phyloP scores from a whole-genome alignment of 2,329 filamentous ascomycete species.

The Colletotrichum horii region DNA sequence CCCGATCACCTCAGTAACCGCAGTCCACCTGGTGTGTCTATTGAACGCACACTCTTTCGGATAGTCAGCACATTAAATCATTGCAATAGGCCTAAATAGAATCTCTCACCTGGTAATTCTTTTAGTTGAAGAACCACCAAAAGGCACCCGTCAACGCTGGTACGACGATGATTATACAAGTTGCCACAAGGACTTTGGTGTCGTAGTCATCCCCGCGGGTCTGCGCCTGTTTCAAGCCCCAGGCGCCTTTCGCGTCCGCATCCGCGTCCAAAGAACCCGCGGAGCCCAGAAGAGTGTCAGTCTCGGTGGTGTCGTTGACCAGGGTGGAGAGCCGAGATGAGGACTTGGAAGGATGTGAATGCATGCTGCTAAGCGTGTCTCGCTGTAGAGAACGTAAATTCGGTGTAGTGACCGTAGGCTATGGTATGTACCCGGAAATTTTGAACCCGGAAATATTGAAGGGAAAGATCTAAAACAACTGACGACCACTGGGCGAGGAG shows the following conservation, averaged over 20 bases:
- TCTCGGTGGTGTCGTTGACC: neutral
- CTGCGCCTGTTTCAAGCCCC: neutral
- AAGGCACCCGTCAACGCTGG: neutral
- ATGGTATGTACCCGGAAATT: neutral
- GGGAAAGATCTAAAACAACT: neutral
- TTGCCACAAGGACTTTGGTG: neutral
- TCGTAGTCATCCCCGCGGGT: neutral
- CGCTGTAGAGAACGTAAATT: neutral
- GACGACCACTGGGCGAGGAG: neutral
- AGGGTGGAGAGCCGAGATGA: neutral
- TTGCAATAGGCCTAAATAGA: neutral
- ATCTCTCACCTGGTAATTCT: rapidly evolving
- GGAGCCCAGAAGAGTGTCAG: neutral
- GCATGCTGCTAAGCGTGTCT: neutral
- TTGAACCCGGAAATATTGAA: neutral
- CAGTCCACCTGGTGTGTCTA: neutral
- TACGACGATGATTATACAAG: neutral
- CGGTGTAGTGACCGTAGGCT: neutral
- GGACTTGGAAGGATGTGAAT: neutral
- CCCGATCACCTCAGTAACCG: neutral
- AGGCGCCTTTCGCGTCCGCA: neutral
- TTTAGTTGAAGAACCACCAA: neutral
- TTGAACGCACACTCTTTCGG: neutral
- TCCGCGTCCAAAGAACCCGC: neutral
- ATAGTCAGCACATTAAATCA: neutral